Evolutionary conservation across 495 filamentous ascomycete species (phyloP).

Genomic region (Podospora australis): DNA sequence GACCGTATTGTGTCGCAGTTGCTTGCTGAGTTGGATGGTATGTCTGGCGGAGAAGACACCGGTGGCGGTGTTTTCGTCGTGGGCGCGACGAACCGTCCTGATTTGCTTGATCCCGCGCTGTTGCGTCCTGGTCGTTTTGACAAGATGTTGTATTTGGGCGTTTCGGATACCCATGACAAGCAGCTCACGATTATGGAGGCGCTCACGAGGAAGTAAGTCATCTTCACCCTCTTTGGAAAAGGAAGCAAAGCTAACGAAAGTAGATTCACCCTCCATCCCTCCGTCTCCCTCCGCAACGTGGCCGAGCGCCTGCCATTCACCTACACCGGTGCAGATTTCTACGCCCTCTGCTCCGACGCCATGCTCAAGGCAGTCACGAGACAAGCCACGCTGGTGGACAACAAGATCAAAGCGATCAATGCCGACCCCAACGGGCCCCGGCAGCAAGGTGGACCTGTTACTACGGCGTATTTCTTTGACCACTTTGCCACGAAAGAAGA

Average conservation of each 20-base stretch:
- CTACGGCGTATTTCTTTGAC: slow-evolving; percentile 91
- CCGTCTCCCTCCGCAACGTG: slow-evolving; percentile 65
- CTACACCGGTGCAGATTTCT: slow-evolving; percentile 94
- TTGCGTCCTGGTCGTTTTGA: slow-evolving; percentile 91
- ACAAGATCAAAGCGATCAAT: slow-evolving; percentile 66
- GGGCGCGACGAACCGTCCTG: slow-evolving; percentile 91
- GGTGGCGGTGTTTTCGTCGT: slow-evolving; percentile 93
- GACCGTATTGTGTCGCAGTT: slow-evolving; percentile 96
- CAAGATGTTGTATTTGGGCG: slow-evolving; percentile 97
- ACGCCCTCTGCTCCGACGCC: slow-evolving; percentile 91
- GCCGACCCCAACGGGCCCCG: slow-evolving; percentile 25
- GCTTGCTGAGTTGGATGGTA: slow-evolving; percentile 91
- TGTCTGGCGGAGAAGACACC: slow-evolving; percentile 84
- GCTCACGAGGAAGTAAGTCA: slow-evolving; percentile 76
- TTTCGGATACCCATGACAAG: slow-evolving; percentile 94
- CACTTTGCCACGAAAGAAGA: slow-evolving; percentile 79
- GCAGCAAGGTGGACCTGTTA: slow-evolving; percentile 39
- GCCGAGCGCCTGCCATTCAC: slow-evolving; percentile 83
- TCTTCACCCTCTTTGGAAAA: not conserved
- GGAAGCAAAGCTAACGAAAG: not conserved
- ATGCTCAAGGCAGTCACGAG: slow-evolving; percentile 98
- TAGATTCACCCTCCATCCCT: slow-evolving; percentile 73
- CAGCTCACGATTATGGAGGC: slow-evolving; percentile 92
- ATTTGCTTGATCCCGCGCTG: slow-evolving; percentile 86
- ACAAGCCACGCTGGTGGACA: slow-evolving; percentile 76